phyloP scores from a whole-genome alignment of 1,284 basidiomycete genomes.

The Acaromyces ingoldii region DNA sequence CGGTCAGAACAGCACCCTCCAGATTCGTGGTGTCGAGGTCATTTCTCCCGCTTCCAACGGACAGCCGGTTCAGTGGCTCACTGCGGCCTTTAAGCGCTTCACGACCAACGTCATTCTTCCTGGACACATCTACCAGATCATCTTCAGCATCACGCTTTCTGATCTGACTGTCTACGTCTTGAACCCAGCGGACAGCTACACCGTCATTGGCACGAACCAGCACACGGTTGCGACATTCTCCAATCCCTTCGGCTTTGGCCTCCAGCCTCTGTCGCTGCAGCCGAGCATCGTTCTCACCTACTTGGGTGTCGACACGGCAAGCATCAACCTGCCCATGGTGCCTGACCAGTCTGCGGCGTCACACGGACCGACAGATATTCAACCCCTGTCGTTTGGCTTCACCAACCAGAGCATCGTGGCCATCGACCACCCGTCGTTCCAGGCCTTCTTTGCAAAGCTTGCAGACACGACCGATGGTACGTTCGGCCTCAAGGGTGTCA shows the following conservation, averaged over 20 bases:
- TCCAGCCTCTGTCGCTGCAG: constrained; percentile 62
- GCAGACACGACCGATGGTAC: constrained; percentile 54
- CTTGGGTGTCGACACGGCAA: constrained; percentile 58
- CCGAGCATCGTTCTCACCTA: constrained; percentile 60
- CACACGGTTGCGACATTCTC: constrained; percentile 64
- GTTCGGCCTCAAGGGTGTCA: constrained; percentile 61
- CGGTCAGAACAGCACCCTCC: constrained; percentile 63
- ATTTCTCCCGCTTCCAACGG: constrained; percentile 52
- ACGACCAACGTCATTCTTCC: constrained; percentile 64
- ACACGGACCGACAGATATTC: constrained; percentile 60
- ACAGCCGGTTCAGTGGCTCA: constrained; percentile 65
- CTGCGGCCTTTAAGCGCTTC: constrained; percentile 66
- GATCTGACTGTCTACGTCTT: constrained; percentile 62
- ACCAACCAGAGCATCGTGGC: constrained; percentile 60
- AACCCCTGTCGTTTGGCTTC: constrained; percentile 61
- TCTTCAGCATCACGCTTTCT: constrained; percentile 63
- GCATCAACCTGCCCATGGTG: constrained; percentile 59
- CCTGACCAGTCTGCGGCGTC: constrained; percentile 61
- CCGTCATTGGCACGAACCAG: constrained; percentile 51
- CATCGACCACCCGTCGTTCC: constrained; percentile 58
- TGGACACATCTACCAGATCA: constrained; percentile 65
- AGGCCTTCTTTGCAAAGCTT: constrained; percentile 61
- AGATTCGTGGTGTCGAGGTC: constrained; percentile 63
- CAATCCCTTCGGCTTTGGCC: constrained; percentile 71
- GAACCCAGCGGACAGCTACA: constrained; percentile 28